These are phyloP conservation scores for Myotisia sp. DNA, from an alignment of 2,329 filamentous ascomycete species.

Conservation along the genomic window DNA sequence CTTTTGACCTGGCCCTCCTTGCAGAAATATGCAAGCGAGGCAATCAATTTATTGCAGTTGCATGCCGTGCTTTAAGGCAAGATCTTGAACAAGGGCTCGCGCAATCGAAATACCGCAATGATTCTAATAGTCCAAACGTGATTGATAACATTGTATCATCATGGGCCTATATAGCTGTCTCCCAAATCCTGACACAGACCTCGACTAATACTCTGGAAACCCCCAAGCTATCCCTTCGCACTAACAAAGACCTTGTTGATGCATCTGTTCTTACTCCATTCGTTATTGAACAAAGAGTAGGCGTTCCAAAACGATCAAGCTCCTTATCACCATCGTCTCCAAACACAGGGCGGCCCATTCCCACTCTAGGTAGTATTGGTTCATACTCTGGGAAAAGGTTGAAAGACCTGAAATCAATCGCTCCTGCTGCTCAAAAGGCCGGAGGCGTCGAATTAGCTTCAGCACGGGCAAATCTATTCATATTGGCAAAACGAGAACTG, in stretches of 20 bases:
- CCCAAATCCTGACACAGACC: conserved; percentile 32
- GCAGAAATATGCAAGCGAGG: conserved; percentile 74
- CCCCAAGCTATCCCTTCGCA: conserved; percentile 24
- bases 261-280: conserved; percentile 12
- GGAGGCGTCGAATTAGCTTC: conserved; percentile 74
- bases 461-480: conserved; percentile 65
- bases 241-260: conserved; percentile 16
- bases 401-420: background rate
- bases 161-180: conserved; percentile 32
- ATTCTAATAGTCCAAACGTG: conserved; percentile 17
- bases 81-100: conserved; percentile 56
- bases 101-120: conserved; percentile 24
- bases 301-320: conserved; percentile 27
- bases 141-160: conserved; percentile 35
- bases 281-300: conserved; percentile 16
- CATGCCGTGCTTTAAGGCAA: conserved; percentile 62
- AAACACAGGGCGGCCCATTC: conserved; percentile 16
- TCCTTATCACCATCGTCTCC: conserved; percentile 5
- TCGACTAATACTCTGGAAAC: conserved; percentile 23
- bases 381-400: background rate
- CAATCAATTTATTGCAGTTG: conserved; percentile 68
- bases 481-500: conserved; percentile 65
- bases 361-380: too few species aligned
- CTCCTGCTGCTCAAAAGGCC: conserved; percentile 21
- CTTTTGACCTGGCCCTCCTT: conserved; percentile 52